Conservation (phyloP, 2,329 filamentous ascomycete species). For the Epichloe coenophiala region DNA sequence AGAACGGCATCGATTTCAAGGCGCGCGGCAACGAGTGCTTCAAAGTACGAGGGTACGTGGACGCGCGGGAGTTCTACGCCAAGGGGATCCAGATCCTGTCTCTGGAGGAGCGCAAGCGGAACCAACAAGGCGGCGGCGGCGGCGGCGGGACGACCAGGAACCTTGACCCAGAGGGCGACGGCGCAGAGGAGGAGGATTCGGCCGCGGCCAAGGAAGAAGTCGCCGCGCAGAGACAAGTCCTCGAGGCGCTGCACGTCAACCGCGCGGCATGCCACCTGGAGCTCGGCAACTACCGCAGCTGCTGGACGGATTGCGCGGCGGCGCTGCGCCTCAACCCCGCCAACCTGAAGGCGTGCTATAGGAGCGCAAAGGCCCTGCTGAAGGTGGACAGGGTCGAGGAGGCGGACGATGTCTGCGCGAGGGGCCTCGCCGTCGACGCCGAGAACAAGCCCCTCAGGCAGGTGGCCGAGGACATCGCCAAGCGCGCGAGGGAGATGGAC, state of each 20-base stretch:
- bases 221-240: constrained; percentile 44
- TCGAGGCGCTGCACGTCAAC: constrained; percentile 74
- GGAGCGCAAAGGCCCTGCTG: constrained; percentile 65
- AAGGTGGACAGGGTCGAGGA: constrained; percentile 66
- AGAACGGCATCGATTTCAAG: constrained; percentile 75
- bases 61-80: constrained; percentile 83
- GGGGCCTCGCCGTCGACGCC: constrained; percentile 60
- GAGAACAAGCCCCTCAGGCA: constrained; percentile 52
- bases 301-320: constrained; percentile 70
- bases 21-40: constrained; percentile 89
- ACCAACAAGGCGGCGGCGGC: constrained; percentile 10
- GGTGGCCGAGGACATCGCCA: constrained; percentile 49
- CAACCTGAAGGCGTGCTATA: constrained; percentile 87
- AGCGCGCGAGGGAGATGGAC: constrained; percentile 40
- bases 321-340: constrained; percentile 64
- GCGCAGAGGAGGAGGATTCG: constrained; percentile 13
- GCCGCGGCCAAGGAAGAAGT: constrained; percentile 45
- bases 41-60: constrained; percentile 54
- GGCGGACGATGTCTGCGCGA: constrained; percentile 64
- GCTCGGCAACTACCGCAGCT: constrained; percentile 76
- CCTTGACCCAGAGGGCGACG: constrained; percentile 15
- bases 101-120: constrained; percentile 44
- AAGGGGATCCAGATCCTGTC: constrained; percentile 68
- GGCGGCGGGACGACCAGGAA: constrained; percentile 16
- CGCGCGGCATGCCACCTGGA: constrained; percentile 82